Conservation (phyloP, 345 rosid species). For the Kandelia obovata region DNA sequence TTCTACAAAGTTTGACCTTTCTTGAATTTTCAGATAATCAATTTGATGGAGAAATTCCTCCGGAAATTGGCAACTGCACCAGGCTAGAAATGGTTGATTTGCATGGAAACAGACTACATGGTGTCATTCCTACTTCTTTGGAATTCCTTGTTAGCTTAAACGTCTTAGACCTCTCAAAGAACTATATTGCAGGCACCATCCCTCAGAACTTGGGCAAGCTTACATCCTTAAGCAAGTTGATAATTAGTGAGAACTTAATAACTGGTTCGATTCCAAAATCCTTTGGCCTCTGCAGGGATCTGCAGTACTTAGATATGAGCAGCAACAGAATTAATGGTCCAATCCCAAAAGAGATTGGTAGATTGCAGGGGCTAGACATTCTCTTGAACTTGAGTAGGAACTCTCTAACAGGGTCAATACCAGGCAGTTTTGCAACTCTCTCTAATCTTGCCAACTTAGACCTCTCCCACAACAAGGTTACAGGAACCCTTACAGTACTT, state of each 20-base stretch:
- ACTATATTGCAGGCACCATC: slow-evolving; percentile 42
- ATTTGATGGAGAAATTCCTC: slow-evolving; percentile 52
- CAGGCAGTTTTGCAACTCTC: slow-evolving; percentile 47
- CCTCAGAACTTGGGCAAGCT: slow-evolving; percentile 54
- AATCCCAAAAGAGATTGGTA: slow-evolving; percentile 54
- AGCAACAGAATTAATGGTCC: slow-evolving; percentile 46
- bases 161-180: slow-evolving; percentile 55
- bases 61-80: slow-evolving; percentile 49
- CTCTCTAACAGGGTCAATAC: slow-evolving; percentile 51
- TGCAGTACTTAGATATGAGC: slow-evolving; percentile 62
- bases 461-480: slow-evolving; percentile 52
- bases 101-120: slow-evolving; percentile 43
- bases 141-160: slow-evolving; percentile 44
- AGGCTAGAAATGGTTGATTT: slow-evolving; percentile 60
- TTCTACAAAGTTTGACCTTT: slow-evolving; percentile 44
- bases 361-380: slow-evolving; percentile 56
- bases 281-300: slow-evolving; percentile 49
- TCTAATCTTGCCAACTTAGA: slow-evolving; percentile 63
- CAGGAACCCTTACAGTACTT: slow-evolving; percentile 40
- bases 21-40: slow-evolving; percentile 59
- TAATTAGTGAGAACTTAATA: slow-evolving; percentile 48
- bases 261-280: slow-evolving; percentile 53
- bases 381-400: slow-evolving; percentile 65
- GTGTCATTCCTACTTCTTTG: slow-evolving; percentile 48
- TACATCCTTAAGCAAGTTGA: slow-evolving; percentile 50